Base-by-base conservation (phyloP, 176 grass and related monocot species). In the Oryza rufipogon region DNA sequence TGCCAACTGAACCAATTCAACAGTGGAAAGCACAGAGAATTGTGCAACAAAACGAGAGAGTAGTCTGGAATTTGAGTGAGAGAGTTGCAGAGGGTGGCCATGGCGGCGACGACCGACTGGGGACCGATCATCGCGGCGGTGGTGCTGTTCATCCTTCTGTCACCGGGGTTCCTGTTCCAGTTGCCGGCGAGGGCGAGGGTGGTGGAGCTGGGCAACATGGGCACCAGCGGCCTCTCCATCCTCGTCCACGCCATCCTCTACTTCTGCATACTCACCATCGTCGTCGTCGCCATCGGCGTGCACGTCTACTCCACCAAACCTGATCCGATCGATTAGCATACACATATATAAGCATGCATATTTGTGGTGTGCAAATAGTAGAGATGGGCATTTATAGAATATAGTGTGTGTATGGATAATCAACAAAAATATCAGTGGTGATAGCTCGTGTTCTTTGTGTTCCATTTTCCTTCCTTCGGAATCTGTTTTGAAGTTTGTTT, bases 221-320 rank as follows among this genome's bases (percentile, higher is more conserved):
- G 83, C 52, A 85, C 83, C 75, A 85, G 83, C 38, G 83, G 60
- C 11, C 83, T 85, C 75, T 42, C 83, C 51, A 34, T 85, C 74
- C 74, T 85, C 66, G 85, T 87, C 32, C 85, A 87, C 71, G 42
- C 70, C 71, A 87, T 87, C 46, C 78, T 87, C 85, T 87, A 81
- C 78, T 87, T 87, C 69, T 87, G 85, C 34, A 60, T 87, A 45
- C 78, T 87, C 16, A 87, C 85, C 77, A 81, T 87, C 46, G 22
- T 44, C 1, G 63, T 75, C 0, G 85, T 87, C 1, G 78, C 85
- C 70, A 69, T 87, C 48, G 85, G 85, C 19, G 64, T 87, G 5
- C 78, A 87, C 33, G 78, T 87, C 9, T 81, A 87, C 71, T 25
- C 68, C 5, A 45, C 70, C 36, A 81, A 81, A 45, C 71, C 78